Conservation (phyloP, 2,329 filamentous ascomycete species). For the Drechslera avenae region DNA sequence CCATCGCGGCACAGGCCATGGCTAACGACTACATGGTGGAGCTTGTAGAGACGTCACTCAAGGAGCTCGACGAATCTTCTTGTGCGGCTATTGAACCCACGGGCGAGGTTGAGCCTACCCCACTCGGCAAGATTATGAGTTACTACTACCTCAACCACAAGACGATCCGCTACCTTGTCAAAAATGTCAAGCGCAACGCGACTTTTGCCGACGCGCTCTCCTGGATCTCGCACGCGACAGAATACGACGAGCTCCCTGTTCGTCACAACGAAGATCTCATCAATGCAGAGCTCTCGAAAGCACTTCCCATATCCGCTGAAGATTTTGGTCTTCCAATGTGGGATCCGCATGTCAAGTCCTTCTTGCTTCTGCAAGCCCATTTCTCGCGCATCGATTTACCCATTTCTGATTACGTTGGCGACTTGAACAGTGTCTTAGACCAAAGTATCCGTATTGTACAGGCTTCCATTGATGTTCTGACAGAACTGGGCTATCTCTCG, state of each 20-base stretch:
- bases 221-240: conserved; percentile 92
- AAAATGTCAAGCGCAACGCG: conserved; percentile 74
- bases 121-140: conserved; percentile 97
- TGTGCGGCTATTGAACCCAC: conserved; percentile 85
- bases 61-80: conserved; percentile 79
- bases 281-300: conserved; percentile 85
- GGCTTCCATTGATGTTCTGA: conserved; percentile 89
- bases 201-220: conserved; percentile 81
- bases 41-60: conserved; percentile 85
- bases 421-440: conserved; percentile 85
- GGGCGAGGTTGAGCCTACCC: conserved; percentile 86
- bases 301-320: conserved; percentile 72
- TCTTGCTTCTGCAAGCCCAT: conserved; percentile 90
- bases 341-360: conserved; percentile 98
- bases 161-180: conserved; percentile 84
- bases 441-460: conserved; percentile 97
- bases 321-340: conserved; percentile 82
- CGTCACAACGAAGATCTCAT: conserved; percentile 98
- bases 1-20: conserved; percentile 78
- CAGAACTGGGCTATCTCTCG: conserved; percentile 82
- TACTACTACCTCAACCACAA: conserved; percentile 97
- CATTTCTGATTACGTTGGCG: conserved; percentile 95
- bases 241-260: conserved; percentile 97
- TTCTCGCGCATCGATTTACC: conserved; percentile 92
- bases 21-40: conserved; percentile 95